Evolutionary conservation across 805 yeast species (phyloP).

Genomic region (Lachancea kluyveri): DNA sequence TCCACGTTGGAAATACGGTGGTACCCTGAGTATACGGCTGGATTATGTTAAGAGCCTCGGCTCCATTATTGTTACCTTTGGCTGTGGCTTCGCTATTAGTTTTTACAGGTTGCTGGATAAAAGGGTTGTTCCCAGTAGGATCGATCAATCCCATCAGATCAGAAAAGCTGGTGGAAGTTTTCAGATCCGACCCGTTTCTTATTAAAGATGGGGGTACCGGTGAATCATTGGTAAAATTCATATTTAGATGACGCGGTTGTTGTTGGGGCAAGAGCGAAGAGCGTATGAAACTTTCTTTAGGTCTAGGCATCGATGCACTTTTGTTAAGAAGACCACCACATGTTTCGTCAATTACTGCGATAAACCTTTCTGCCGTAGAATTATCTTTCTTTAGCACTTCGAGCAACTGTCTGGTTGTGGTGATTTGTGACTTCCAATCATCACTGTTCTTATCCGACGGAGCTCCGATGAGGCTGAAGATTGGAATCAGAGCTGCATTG

Average conservation of each 20-base stretch:
- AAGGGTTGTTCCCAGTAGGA: conserved; percentile 1
- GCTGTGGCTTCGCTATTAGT: neutral
- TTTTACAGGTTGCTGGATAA: neutral
- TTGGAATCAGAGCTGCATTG: conserved; percentile 56
- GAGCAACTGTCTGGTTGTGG: neutral
- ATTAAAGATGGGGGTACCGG: neutral
- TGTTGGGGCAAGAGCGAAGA: too few relatives aligned
- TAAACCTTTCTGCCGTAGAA: conserved; percentile 6
- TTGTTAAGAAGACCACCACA: conserved; percentile 3
- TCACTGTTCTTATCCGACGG: conserved; percentile 34
- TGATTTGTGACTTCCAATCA: conserved; percentile 1
- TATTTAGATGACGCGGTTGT: neutral
- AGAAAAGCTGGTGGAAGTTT: conserved; percentile 14
- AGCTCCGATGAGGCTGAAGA: conserved; percentile 40
- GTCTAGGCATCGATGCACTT: neutral
- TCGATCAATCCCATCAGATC: conserved; percentile 17
- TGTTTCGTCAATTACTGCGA: conserved; percentile 3
- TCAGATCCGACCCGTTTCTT: neutral
- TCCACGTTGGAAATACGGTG: conserved; percentile 6
- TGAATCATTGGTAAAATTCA: neutral
- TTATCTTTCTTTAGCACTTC: conserved; percentile 2
- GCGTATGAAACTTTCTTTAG: neutral
- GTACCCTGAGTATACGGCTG: neutral
- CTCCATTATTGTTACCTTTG: too few relatives aligned
- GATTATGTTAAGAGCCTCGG: too few relatives aligned